A percentile compares a stretch with the other conserved stretches of the same genome.
Evolutionary conservation across 1,284 basidiomycete genomes (phyloP).

Genomic region (Rhodotorula sp.): DNA sequence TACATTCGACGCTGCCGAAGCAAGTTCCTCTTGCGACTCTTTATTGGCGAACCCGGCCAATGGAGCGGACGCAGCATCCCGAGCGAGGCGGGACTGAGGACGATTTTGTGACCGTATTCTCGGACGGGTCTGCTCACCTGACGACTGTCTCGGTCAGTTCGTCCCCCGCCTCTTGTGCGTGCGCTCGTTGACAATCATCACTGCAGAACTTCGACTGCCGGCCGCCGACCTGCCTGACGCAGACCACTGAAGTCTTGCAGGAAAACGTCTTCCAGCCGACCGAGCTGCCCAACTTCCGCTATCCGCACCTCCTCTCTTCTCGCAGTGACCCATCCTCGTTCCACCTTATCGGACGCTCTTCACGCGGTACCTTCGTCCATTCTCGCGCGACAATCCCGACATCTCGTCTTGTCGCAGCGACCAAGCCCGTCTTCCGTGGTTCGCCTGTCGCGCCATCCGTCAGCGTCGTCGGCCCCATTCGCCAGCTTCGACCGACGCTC

Average conservation of each 20-base stretch:
- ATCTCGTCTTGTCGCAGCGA: not conserved
- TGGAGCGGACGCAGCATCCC: slow-evolving; percentile 51
- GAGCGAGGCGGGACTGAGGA: slow-evolving; percentile 18
- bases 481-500: slow-evolving; percentile 3
- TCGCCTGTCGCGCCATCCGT: not conserved
- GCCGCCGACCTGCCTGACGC: slow-evolving; percentile 71
- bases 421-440: not conserved
- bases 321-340: not conserved
- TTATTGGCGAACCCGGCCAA: slow-evolving; percentile 50
- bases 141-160: slow-evolving; percentile 23
- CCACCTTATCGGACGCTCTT: slow-evolving; percentile 15
- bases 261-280: slow-evolving; percentile 11
- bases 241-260: slow-evolving; percentile 47
- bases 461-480: slow-evolving; percentile 15
- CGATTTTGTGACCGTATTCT: slow-evolving; percentile 49
- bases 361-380: slow-evolving; percentile 7
- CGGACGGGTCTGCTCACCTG: slow-evolving; percentile 62
- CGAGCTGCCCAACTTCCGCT: slow-evolving; percentile 24
- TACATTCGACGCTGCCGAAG: slow-evolving; percentile 52
- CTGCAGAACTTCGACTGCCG: slow-evolving; percentile 77
- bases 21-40: slow-evolving; percentile 52
- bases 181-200: not conserved
- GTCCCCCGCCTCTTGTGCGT: not conserved
- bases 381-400: not conserved
- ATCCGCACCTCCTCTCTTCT: slow-evolving; percentile 17